Base-by-base conservation (phyloP, 257 asterid species). In the Anisodus tanguticus region DNA sequence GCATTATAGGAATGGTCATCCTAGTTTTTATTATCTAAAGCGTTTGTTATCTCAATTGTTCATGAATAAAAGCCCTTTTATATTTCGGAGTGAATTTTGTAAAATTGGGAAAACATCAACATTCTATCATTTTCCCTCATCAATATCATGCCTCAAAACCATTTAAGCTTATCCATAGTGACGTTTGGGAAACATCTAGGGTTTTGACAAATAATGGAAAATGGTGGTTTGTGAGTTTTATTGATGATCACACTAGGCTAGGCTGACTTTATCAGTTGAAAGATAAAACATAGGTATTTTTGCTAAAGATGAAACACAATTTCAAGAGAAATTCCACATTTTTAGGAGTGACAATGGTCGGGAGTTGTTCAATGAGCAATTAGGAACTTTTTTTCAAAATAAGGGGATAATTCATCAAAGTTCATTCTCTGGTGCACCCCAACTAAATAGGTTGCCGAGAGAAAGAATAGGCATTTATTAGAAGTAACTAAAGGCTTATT, bases 1-100 rank as follows among this genome's bases (percentile, higher is more conserved):
- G 63, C 84, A 82, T 5, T 55, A 17, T 45, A 82, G 66, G 45
- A 79, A 64, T 63, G 79, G 79, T 10, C 64, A 81, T 49, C 84
- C 78, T 67, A 64, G 62, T 67, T 82, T 82, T 51, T 41, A 8
- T 7, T 82, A 82, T 49, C 37, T 66, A 6, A 64, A 11, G 5
- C 9, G 43, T 22, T 16, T 82, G 8, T 82, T 82, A 17, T 63
- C 78, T n/a, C 8, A 17, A 7, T 66, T 82, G 54, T 63, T 82
- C 60, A 49, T 13, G 12, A 41, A 80, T 80, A 13, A 9, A 37
- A 60, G 22, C 39, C 54, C 35, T 2, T 62, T n/a, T 8, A 59
- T 70, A 64, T 82, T 82, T 49, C 15, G 31, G 15, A 64, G 79
- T 82, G 80, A 68, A 51, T 43, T 62, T 16, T 82, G 53, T 66